These are phyloP conservation scores for Mycena indigotica DNA, from an alignment of 768 basidiomycete species.

Conservation along the genomic window DNA sequence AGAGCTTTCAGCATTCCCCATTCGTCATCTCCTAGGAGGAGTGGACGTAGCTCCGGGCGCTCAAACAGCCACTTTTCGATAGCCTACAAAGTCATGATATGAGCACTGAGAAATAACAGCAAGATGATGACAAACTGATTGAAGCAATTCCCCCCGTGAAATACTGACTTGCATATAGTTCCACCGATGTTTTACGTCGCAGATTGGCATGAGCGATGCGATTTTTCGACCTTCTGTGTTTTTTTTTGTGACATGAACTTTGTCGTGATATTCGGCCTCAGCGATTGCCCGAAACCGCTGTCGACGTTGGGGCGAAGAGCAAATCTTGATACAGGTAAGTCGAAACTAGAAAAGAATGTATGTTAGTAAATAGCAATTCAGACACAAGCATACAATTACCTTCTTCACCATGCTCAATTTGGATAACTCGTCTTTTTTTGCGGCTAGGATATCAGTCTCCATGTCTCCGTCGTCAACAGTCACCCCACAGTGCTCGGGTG, in stretches of 20 bases:
- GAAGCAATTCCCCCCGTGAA: background rate
- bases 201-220: background rate
- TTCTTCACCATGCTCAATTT: background rate
- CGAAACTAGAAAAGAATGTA: background rate
- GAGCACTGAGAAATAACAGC: background rate
- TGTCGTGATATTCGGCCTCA: background rate
- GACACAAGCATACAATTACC: background rate
- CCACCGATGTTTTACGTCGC: slow-evolving; percentile 9
- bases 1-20: background rate
- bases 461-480: background rate
- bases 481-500: background rate
- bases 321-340: slow-evolving; percentile 2
- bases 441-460: background rate
- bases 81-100: background rate
- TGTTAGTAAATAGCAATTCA: background rate
- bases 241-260: background rate
- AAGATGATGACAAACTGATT: background rate
- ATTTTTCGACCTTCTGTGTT: background rate
- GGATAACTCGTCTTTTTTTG: background rate
- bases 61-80: background rate
- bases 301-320: slow-evolving; percentile 11
- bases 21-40: background rate
- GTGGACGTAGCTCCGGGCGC: background rate
- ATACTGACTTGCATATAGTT: slow-evolving; percentile 1
- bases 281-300: background rate